Conservation (phyloP, 2,329 filamentous ascomycete genomes). For the Hypoxylon sp. region DNA sequence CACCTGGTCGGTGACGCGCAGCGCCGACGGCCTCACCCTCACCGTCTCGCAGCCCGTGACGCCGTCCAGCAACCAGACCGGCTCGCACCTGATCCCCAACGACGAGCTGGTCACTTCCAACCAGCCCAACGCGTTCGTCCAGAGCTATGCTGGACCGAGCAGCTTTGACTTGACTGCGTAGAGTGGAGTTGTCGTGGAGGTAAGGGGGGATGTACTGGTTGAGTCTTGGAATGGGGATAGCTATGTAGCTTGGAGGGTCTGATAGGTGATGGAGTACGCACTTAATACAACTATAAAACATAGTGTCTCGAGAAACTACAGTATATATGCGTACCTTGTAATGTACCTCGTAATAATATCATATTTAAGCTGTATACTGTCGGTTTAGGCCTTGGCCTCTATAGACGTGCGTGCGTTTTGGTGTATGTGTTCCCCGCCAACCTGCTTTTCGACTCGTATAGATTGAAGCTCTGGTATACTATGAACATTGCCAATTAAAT, state of each 20-base stretch:
- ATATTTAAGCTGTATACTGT: too few relatives aligned
- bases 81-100: slow-evolving; percentile 50
- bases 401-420: too few relatives aligned
- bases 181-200: neutral
- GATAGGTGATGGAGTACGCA: too few relatives aligned
- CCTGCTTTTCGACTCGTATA: too few relatives aligned
- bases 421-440: too few relatives aligned
- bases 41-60: slow-evolving; percentile 51
- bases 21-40: slow-evolving; percentile 48
- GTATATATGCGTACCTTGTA: too few relatives aligned
- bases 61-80: slow-evolving; percentile 48
- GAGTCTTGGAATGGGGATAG: neutral
- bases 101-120: slow-evolving; percentile 44
- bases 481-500: too few relatives aligned
- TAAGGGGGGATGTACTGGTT: neutral
- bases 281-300: too few relatives aligned
- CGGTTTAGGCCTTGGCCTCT: too few relatives aligned
- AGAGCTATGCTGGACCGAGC: slow-evolving; percentile 52
- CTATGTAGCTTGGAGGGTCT: neutral
- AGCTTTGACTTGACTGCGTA: slow-evolving; percentile 39
- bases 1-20: slow-evolving; percentile 49
- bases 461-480: too few relatives aligned
- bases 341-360: too few relatives aligned
- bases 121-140: slow-evolving; percentile 50
- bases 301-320: too few relatives aligned